These are phyloP conservation scores for Quercus bicolor DNA, from an alignment of 306 rosid genomes.

Conservation along the genomic window DNA sequence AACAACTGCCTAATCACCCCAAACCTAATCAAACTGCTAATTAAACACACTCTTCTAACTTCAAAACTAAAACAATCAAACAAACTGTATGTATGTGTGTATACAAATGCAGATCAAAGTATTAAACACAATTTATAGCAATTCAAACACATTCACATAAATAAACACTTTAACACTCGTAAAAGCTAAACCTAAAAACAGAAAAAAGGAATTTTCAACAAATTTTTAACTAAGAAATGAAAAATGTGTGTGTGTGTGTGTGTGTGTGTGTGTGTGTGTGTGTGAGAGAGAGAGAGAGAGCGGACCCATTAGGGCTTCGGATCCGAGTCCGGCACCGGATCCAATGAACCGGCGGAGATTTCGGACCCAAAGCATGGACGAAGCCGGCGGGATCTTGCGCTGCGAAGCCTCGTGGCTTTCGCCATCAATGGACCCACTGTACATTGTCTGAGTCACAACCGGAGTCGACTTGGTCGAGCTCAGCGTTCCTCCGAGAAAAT, in stretches of 20 bases:
- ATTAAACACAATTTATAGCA: not conserved
- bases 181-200: too few species aligned
- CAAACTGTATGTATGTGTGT: not conserved
- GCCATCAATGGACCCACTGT: conserved; percentile 92
- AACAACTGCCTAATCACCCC: not conserved
- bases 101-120: not conserved
- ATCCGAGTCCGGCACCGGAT: conserved; percentile 88
- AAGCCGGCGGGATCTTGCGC: conserved; percentile 83
- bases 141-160: not conserved
- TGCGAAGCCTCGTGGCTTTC: conserved; percentile 74
- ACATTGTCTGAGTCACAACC: conserved; percentile 46
- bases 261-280: too few species aligned
- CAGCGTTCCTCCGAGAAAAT: not conserved
- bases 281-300: not conserved
- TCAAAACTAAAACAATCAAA: not conserved
- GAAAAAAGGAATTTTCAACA: not conserved
- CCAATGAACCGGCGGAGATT: conserved; percentile 92
- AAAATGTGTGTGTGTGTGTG: not conserved
- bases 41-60: not conserved
- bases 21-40: not conserved
- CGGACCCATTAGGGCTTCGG: conserved; percentile 94
- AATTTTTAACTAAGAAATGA: not conserved
- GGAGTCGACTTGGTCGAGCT: conserved; percentile 7
- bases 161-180: not conserved
- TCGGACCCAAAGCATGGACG: conserved; percentile 93